Evolutionary conservation across 2,329 filamentous ascomycete species (phyloP), one percentile per base, ranked within the genome.

Genomic region (Penicillium sp.): DNA sequence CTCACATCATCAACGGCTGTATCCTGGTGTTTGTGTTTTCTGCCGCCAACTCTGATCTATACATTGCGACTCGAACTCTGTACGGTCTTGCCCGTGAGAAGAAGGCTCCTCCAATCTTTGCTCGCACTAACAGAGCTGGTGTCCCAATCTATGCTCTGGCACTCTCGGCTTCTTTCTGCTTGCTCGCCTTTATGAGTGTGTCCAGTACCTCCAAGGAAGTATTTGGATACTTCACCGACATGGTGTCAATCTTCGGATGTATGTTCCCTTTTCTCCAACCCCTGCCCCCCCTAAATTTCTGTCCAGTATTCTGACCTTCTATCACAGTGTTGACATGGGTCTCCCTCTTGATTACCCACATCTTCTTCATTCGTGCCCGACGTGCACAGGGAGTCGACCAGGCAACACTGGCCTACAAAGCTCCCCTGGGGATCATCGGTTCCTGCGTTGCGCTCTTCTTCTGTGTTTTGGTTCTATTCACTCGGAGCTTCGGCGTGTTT

Each of bases 401-500:
- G 70, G 73, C 76, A 13, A 71, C 74, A 42, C 76, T 88, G 60
- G 81, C 84, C 1, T 90, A 86, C 69, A 79, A 79, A 22, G 86
- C 89, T 0, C 89, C 89, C 0, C 80, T 91, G 26, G 88, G 89
- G 32, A 76, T 85, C 49, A 83, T 72, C 63, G 89, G 89, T 16
- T 89, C 86, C 0, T 84, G 83, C 68, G 76, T 78, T 59, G 86
- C 87, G 0, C 79, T 92, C 2, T 75, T 81, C 68, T 85, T 90
- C 76, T 90, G 87, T 74, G 79, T 81, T 67, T 69, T 93, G 31
- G 88, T 93, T 57, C 83, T 87, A 3, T 69, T 93, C 55, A 92
- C 89, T 69, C 93, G 92, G 81, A 92, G 90, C 79, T 92, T 85
- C 74, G 79, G 82, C 53, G 86, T 87, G 53, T 92, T 92, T 71